Evolutionary conservation across 2,329 filamentous ascomycete species (phyloP), one percentile per base, ranked within the genome.

Genomic region (Cladophialophora bantiana): DNA sequence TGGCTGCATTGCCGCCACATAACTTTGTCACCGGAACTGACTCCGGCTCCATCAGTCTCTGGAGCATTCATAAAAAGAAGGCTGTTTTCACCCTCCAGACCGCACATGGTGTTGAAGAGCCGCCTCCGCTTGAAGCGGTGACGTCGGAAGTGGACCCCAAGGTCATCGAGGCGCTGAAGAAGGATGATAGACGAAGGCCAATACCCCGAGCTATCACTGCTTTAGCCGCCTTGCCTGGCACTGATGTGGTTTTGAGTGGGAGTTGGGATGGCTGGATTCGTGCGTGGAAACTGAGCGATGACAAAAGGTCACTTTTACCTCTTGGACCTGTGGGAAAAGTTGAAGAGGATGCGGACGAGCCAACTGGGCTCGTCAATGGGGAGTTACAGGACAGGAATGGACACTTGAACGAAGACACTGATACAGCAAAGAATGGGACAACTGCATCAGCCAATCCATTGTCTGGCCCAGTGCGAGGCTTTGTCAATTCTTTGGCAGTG

Each of bases 1-100:
- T 98, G 32, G 91, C 94, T 66, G 93, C 96, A 83, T 86, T 99
- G n/a, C 75, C 95, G 91, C 79, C 93, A 90, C 74, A 90, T 90
- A 75, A 90, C 89, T 99, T 98, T 76, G 89, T 99, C 68, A 99
- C 95, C 0, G 95, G 94, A 26, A 92, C 91, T 66, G 94, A 99
- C 80, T 97, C 95, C 73, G 95, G 95, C 61, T 87, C 90, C 5
- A 83, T 99, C 59, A 90, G 89, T 0, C 85, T 98, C 12, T 98
- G 94, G 94, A 93, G 89, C 68, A 84, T 93, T 26, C 87, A 94
- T 76, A 97, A 96, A 83, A 99, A 99, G 85, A 98, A 98, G 79
- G 90, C 95, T 0, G 83, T 99, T 9, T 91, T 89, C 78, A 91
- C 92, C 2, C 81, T 95, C 53, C 86, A 90, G 1, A 83, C 92